Evolutionary conservation across 1,284 basidiomycete species (phyloP).

Genomic region (Melanopsichium pennsylvanicum): DNA sequence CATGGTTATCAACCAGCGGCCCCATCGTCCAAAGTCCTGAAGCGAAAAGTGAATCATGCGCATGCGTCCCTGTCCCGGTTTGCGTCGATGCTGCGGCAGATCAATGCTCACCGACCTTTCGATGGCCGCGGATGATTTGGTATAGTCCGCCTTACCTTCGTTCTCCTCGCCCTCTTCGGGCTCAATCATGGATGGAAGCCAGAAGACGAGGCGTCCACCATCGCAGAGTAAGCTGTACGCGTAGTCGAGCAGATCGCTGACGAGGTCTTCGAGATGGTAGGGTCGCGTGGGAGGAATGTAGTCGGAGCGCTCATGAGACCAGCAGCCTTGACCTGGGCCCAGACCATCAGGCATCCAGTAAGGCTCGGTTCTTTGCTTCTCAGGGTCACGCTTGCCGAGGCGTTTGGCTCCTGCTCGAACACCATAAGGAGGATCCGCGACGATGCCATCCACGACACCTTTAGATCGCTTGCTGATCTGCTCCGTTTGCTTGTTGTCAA

Average conservation of each 20-base stretch:
- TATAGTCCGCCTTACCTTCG: slow-evolving; percentile 69
- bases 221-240: slow-evolving; percentile 85
- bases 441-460: slow-evolving; percentile 88
- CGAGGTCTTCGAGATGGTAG: slow-evolving; percentile 88
- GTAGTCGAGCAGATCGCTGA: slow-evolving; percentile 80
- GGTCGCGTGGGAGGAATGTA: slow-evolving; percentile 78
- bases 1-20: slow-evolving; percentile 69
- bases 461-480: slow-evolving; percentile 4
- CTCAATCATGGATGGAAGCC: slow-evolving; percentile 61
- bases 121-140: slow-evolving; percentile 30
- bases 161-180: slow-evolving; percentile 41
- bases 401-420: slow-evolving; percentile 96
- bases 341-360: slow-evolving; percentile 63
- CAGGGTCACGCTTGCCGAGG: slow-evolving; percentile 74
- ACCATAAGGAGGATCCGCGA: slow-evolving; percentile 74
- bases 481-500: neutral
- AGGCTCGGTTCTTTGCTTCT: slow-evolving; percentile 62
- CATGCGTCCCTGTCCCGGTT: slow-evolving; percentile 42
- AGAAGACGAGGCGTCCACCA: slow-evolving; percentile 89
- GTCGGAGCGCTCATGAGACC: slow-evolving; percentile 61
- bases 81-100: slow-evolving; percentile 37
- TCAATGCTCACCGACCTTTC: slow-evolving; percentile 74
- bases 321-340: slow-evolving; percentile 34
- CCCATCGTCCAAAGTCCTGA: slow-evolving; percentile 96
- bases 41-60: slow-evolving; percentile 78